These are phyloP conservation scores for Lophiostoma macrostomum DNA, from an alignment of 495 filamentous ascomycete species.

Conservation along the genomic window DNA sequence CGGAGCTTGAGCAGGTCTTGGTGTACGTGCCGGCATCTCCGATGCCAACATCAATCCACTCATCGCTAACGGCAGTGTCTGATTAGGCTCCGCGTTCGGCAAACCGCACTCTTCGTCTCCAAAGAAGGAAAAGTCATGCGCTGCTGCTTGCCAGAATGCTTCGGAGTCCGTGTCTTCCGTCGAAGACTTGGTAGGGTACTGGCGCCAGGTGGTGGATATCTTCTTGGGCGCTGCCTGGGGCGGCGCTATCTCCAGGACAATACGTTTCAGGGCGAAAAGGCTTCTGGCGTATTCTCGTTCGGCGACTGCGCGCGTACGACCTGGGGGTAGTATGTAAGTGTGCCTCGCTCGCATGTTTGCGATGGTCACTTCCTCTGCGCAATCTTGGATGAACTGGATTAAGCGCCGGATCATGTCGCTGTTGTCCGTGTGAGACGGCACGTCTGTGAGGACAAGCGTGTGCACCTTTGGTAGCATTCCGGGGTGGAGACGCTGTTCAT, in stretches of 20 bases:
- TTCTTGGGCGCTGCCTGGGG: slow-evolving; percentile 32
- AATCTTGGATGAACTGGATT: slow-evolving; percentile 56
- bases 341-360: slow-evolving; percentile 53
- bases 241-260: slow-evolving; percentile 58
- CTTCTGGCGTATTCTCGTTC: slow-evolving; percentile 46
- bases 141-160: slow-evolving; percentile 57
- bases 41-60: slow-evolving; percentile 27
- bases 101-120: slow-evolving; percentile 59
- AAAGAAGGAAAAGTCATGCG: slow-evolving; percentile 64
- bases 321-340: slow-evolving; percentile 52
- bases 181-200: slow-evolving; percentile 49
- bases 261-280: slow-evolving; percentile 53
- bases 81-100: slow-evolving; percentile 35
- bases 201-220: slow-evolving; percentile 42
- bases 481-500: slow-evolving; percentile 47
- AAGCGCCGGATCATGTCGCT: slow-evolving; percentile 49
- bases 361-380: slow-evolving; percentile 56
- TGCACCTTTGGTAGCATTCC: slow-evolving; percentile 56
- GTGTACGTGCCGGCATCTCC: background rate
- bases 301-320: slow-evolving; percentile 36
- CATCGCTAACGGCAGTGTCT: slow-evolving; percentile 26
- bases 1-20: slow-evolving; percentile 8
- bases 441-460: slow-evolving; percentile 57
- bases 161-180: slow-evolving; percentile 62
- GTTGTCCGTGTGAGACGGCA: slow-evolving; percentile 51